Evolutionary conservation across 2,329 filamentous ascomycete genomes (phyloP).

Genomic region (Fusarium redolens): DNA sequence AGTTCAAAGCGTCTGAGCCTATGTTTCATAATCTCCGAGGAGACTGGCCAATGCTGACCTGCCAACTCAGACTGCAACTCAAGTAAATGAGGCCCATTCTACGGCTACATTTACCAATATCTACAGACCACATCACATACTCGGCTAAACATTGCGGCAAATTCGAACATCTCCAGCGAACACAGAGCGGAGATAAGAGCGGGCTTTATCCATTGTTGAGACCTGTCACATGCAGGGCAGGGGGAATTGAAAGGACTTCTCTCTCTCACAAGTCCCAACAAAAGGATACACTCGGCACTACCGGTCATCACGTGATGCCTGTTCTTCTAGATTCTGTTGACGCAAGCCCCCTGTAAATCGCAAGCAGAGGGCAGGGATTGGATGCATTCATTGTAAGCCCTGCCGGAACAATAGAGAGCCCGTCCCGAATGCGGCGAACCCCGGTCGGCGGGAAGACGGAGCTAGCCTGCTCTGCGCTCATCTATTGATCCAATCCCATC

Average conservation of each 20-base stretch:
- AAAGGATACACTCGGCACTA: constrained; percentile 34
- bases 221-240: constrained; percentile 30
- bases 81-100: constrained; percentile 15
- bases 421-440: constrained; percentile 29
- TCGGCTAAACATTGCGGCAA: constrained; percentile 16
- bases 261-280: constrained; percentile 22
- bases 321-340: constrained; percentile 31
- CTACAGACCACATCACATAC: neutral
- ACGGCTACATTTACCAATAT: neutral
- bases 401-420: constrained; percentile 13
- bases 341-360: constrained; percentile 25
- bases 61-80: constrained; percentile 27
- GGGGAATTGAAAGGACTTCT: neutral
- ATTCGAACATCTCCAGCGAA: neutral
- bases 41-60: constrained; percentile 26
- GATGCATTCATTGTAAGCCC: constrained; percentile 12
- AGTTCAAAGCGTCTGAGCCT: constrained; percentile 4
- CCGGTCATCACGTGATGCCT: constrained; percentile 28
- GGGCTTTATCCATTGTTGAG: constrained; percentile 35
- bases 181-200: constrained; percentile 33
- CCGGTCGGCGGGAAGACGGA: constrained; percentile 38
- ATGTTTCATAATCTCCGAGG: constrained; percentile 27
- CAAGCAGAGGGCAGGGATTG: constrained; percentile 32
- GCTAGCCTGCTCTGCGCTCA: constrained; percentile 41
- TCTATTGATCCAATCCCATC: constrained; percentile 33